Evolutionary conservation across 192 early-diverging fungal species (phyloP).

Genomic region (Pilobolus umbonatus): DNA sequence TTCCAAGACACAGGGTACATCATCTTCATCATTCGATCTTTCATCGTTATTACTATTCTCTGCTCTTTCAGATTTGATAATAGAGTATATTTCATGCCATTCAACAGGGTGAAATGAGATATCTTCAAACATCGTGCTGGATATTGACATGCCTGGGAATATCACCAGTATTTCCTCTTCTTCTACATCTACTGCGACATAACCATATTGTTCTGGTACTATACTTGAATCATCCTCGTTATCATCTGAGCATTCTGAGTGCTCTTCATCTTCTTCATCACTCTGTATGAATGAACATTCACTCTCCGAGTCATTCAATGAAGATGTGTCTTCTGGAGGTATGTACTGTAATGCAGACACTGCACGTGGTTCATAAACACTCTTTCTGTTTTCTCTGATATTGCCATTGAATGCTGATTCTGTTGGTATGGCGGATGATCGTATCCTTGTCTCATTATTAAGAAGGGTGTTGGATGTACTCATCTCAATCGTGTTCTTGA

Average conservation of each 20-base stretch:
- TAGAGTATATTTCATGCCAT: constrained; percentile 20
- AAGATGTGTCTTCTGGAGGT: constrained; percentile 4
- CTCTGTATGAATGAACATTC: not conserved
- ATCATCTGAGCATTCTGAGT: not conserved
- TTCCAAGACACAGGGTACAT: constrained; percentile 18
- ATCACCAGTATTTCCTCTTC: constrained; percentile 25
- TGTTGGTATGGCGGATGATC: not conserved
- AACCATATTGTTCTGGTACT: constrained; percentile 4
- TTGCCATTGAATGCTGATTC: not conserved
- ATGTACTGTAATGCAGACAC: constrained; percentile 15
- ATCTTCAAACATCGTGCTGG: constrained; percentile 13
- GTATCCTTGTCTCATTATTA: constrained; percentile 3
- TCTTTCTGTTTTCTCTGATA: not conserved
- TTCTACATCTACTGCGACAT: constrained; percentile 20
- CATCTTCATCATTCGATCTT: not conserved
- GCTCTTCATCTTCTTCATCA: constrained; percentile 2
- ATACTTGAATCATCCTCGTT: not conserved
- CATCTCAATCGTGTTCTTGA: not conserved
- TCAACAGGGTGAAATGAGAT: constrained; percentile 11
- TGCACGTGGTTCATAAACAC: constrained; percentile 7
- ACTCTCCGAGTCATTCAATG: too few species aligned
- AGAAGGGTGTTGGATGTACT: not conserved
- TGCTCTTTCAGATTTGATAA: not conserved
- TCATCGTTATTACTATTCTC: not conserved
- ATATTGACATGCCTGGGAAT: constrained; percentile 11